Evolutionary conservation across 1,284 basidiomycete genomes (phyloP), one percentile per base, ranked within the genome.

Genomic region (Ustilago crameri): DNA sequence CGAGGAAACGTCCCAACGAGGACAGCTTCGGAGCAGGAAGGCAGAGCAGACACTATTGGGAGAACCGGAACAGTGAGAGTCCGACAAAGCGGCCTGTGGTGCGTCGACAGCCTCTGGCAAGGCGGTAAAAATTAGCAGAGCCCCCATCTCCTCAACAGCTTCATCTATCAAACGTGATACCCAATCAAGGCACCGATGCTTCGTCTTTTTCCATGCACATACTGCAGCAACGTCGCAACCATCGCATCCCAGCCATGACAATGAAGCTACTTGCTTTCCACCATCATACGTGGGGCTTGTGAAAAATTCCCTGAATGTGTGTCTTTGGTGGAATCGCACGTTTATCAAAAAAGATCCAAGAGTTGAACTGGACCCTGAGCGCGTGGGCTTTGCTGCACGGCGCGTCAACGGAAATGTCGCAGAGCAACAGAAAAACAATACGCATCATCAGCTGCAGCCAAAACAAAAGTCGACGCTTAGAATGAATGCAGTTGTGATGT

Each of bases 11-110:
- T 22, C 37, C 34, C 1, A 43, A 54, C 9, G 65, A 65, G 12
- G 68, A 71, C 30, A 30, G 42, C 3, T 71, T 65, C 26, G 62
- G 68, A 2, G 42, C 58, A 8, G 58, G 34, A 23, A 51, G 57
- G 27, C 51, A 23, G 7, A 23, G 51, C 24, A 52, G 55, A 27
- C 55, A 55, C 27, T 43, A 43, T 30, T 59, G 63, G 62, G 54
- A 62, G 46, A 65, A 23, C 8, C 46, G 65, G 27, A 60, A 73
- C 20, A 60, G 61, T 48, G 65, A 74, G 45, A 69, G 65, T 46
- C 71, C 71, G 0, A 65, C 60, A 0, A 74, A 74, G 41, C 44
- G 71, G 17, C 65, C 66, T 4, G 54, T 65, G 2, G 71, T 69
- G 14, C 51, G 71, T 20, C 50, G 66, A 35, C 71, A 74, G 49